Conservation (phyloP, 768 basidiomycete species). For the Suillus subalutaceus region DNA sequence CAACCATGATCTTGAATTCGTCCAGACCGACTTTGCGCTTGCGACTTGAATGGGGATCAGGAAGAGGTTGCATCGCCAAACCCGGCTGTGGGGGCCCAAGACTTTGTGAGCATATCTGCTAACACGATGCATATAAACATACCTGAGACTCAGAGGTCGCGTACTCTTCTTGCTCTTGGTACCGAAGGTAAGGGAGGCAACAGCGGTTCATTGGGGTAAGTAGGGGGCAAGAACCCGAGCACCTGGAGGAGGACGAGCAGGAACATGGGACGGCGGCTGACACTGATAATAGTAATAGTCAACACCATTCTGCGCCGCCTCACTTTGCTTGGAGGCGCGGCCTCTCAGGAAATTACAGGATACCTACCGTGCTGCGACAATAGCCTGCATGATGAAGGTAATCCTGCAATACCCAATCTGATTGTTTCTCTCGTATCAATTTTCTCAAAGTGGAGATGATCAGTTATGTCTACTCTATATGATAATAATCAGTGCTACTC, state of each 20-base stretch:
- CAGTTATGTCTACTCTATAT: constrained; percentile 1
- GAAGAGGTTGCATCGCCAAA: no score
- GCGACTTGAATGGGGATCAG: no score
- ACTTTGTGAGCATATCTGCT: constrained; percentile 14
- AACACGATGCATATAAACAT: constrained; percentile 4
- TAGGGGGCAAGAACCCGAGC: constrained; percentile 38
- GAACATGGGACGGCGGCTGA: constrained; percentile 33
- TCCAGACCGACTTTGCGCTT: no score
- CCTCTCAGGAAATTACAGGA: constrained; percentile 35
- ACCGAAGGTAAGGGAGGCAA: constrained; percentile 22
- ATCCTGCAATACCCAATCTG: constrained; percentile 12
- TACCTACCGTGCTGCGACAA: constrained; percentile 33
- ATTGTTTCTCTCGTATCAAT: constrained; percentile 3
- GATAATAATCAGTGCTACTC: constrained; percentile 2
- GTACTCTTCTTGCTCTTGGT: constrained; percentile 29
- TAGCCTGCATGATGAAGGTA: constrained; percentile 33
- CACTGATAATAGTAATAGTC: constrained; percentile 43
- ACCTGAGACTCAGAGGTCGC: constrained; percentile 21
- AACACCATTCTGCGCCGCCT: constrained; percentile 36
- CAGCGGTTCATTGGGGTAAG: constrained; percentile 36
- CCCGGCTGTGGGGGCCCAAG: neutral
- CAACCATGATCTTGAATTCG: no score
- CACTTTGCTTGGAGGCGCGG: constrained; percentile 31
- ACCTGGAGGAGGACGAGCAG: constrained; percentile 39
- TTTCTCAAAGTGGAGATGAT: constrained; percentile 7